These are phyloP conservation scores for Lentinus brumalis DNA, from an alignment of 768 basidiomycete species.

Conservation along the genomic window DNA sequence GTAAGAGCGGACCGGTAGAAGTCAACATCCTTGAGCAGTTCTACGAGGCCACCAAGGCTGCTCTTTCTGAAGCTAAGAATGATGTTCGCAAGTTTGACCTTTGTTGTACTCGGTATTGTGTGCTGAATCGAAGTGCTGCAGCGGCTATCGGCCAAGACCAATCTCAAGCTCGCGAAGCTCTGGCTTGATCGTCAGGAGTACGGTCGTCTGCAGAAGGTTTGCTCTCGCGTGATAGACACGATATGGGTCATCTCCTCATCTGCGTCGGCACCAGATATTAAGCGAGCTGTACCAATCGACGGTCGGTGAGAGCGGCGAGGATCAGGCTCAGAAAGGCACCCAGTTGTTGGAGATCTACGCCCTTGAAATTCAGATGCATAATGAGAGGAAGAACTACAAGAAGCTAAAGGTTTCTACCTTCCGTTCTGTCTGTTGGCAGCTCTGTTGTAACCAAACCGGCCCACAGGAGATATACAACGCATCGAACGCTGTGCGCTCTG, in stretches of 20 bases:
- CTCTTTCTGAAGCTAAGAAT: constrained; percentile 92
- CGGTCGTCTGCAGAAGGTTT: constrained; percentile 75
- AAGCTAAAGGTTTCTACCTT: constrained; percentile 79
- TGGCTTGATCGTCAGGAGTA: constrained; percentile 98
- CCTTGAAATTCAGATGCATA: constrained; percentile 99
- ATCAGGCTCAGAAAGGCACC: constrained; percentile 92
- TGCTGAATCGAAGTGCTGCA: constrained; percentile 31
- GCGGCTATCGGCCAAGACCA: constrained; percentile 94
- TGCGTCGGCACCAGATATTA: constrained; percentile 54
- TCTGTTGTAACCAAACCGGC: not conserved
- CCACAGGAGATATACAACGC: constrained; percentile 95
- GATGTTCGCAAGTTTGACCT: constrained; percentile 58
- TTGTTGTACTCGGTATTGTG: not conserved
- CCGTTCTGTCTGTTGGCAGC: not conserved
- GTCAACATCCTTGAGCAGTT: constrained; percentile 92
- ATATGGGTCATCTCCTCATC: not conserved
- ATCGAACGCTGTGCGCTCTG: constrained; percentile 87
- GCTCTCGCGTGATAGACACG: not conserved
- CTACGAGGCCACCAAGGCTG: constrained; percentile 90
- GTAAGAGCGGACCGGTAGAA: constrained; percentile 74
- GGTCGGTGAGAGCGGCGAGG: constrained; percentile 63
- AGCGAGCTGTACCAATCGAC: constrained; percentile 75
- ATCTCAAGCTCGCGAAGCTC: constrained; percentile 93
- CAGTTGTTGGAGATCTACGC: constrained; percentile 96
- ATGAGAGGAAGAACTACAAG: constrained; percentile 92